phyloP scores from a whole-genome alignment of 2,329 filamentous ascomycete genomes.

The Periconia macrospinosa region DNA sequence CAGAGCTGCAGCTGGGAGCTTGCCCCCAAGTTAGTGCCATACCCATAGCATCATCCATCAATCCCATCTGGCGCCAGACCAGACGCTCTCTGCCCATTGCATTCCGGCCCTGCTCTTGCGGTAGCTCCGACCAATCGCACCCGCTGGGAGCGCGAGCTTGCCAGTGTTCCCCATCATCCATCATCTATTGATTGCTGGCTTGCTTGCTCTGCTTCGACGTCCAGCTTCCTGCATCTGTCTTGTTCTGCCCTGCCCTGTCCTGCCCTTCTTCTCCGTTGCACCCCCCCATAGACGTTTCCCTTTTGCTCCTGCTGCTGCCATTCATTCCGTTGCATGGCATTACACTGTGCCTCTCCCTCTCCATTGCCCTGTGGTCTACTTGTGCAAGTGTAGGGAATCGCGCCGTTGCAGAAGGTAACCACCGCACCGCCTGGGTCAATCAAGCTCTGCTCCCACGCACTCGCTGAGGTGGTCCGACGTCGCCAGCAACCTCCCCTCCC shows the following conservation, averaged over 20 bases:
- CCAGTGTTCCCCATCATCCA: slow-evolving; percentile 25
- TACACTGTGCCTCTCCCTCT: no score
- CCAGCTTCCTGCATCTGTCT: slow-evolving; percentile 24
- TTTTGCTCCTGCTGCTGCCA: not conserved
- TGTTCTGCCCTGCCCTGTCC: no score
- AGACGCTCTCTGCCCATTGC: slow-evolving; percentile 2
- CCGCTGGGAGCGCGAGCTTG: slow-evolving; percentile 4
- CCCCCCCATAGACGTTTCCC: not conserved
- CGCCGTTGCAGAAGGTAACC: not conserved
- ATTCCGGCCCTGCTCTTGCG: slow-evolving; percentile 6
- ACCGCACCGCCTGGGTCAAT: not conserved
- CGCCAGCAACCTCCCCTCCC: not conserved
- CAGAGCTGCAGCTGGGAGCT: no score
- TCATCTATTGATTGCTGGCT: not conserved
- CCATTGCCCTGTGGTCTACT: no score
- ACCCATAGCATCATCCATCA: no score
- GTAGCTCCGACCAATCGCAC: slow-evolving; percentile 9
- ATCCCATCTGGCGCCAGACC: slow-evolving; percentile 12
- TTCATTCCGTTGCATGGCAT: no score
- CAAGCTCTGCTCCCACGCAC: not conserved
- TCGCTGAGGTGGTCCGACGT: not conserved
- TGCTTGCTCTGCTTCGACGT: not conserved
- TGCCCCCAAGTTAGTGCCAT: no score
- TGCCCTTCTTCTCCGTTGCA: slow-evolving; percentile 7
- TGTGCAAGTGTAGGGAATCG: not conserved